A percentile compares a stretch with the other conserved stretches of the same genome.
These are phyloP conservation scores for Alternaria sp. DNA, from an alignment of 2,329 filamentous ascomycete genomes.

Conservation along the genomic window DNA sequence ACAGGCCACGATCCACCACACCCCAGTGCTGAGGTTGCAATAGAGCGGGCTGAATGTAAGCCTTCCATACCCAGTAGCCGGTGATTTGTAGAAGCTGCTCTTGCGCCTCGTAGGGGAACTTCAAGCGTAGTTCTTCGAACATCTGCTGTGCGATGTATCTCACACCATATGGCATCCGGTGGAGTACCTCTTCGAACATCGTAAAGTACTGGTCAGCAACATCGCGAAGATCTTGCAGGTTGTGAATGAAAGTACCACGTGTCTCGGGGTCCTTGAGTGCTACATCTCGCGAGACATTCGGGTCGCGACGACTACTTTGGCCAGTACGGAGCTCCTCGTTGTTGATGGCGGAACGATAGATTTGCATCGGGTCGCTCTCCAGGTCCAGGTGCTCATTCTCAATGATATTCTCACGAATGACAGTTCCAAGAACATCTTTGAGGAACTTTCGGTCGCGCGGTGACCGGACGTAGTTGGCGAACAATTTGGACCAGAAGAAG, in stretches of 20 bases:
- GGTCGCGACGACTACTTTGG: conserved; percentile 76
- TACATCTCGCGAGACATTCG: conserved; percentile 86
- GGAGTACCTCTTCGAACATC: conserved; percentile 79
- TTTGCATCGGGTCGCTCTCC: conserved; percentile 96
- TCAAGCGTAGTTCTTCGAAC: conserved; percentile 76
- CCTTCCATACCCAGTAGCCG: conserved; percentile 91
- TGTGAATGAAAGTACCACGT: conserved; percentile 88
- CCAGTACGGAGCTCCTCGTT: conserved; percentile 96
- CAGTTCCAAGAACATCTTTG: conserved; percentile 79
- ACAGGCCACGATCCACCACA: conserved; percentile 86
- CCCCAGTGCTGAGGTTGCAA: conserved; percentile 91
- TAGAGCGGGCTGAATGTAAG: conserved; percentile 89
- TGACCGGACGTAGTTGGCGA: conserved; percentile 86
- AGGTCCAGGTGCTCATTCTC: conserved; percentile 90
- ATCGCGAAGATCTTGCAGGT: conserved; percentile 90
- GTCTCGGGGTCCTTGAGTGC: conserved; percentile 97
- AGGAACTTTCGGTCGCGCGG: conserved; percentile 92
- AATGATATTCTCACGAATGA: conserved; percentile 91
- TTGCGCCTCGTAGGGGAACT: conserved; percentile 81
- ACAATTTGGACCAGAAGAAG: conserved; percentile 90
- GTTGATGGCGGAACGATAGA: conserved; percentile 93
- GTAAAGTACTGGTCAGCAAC: conserved; percentile 91
- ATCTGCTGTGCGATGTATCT: conserved; percentile 87
- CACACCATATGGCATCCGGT: conserved; percentile 90
- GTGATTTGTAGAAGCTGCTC: conserved; percentile 82